Percentiles rank a stretch among this genome's conserved stretches.
Conservation (phyloP, 768 basidiomycete species). For the Agrocybe praecox region DNA sequence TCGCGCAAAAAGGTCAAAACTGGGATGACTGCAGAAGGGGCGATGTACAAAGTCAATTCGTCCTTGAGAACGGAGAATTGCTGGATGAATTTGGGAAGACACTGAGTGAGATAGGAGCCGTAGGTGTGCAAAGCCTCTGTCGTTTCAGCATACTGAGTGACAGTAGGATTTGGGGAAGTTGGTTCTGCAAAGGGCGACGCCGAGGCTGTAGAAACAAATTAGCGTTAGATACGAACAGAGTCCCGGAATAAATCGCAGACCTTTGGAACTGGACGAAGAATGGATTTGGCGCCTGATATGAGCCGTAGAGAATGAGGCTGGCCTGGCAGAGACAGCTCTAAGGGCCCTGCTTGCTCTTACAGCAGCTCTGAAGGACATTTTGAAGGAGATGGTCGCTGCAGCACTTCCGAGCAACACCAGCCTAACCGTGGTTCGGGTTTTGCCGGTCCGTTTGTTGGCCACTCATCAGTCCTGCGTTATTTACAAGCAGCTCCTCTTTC, state of each 20-base stretch:
- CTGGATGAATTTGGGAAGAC: constrained; percentile 95
- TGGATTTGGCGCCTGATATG: constrained; percentile 45
- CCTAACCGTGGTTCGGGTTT: constrained; percentile 29
- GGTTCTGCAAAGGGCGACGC: constrained; percentile 85
- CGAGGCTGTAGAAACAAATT: constrained; percentile 45
- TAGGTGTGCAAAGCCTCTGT: constrained; percentile 86
- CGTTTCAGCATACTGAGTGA: constrained; percentile 69
- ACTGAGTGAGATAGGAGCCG: constrained; percentile 91
- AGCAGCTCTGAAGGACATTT: constrained; percentile 42
- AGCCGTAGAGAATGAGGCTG: constrained; percentile 23
- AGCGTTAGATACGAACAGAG: constrained; percentile 10
- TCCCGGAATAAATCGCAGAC: constrained; percentile 31
- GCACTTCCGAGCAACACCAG: constrained; percentile 6
- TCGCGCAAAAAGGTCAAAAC: constrained; percentile 92
- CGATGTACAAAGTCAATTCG: constrained; percentile 88
- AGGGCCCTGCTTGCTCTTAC: constrained; percentile 46
- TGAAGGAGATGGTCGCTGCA: constrained; percentile 17
- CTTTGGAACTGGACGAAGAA: constrained; percentile 48
- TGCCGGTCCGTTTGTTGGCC: constrained; percentile 30
- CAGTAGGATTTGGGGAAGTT: constrained; percentile 85
- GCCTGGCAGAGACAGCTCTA: constrained; percentile 38
- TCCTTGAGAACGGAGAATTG: constrained; percentile 98
- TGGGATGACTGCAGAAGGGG: constrained; percentile 80
- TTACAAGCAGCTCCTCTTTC: constrained; percentile 13
- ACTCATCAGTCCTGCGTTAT: background rate